Conservation (phyloP, 208 protist species). For the Leishmania guyanensis region DNA sequence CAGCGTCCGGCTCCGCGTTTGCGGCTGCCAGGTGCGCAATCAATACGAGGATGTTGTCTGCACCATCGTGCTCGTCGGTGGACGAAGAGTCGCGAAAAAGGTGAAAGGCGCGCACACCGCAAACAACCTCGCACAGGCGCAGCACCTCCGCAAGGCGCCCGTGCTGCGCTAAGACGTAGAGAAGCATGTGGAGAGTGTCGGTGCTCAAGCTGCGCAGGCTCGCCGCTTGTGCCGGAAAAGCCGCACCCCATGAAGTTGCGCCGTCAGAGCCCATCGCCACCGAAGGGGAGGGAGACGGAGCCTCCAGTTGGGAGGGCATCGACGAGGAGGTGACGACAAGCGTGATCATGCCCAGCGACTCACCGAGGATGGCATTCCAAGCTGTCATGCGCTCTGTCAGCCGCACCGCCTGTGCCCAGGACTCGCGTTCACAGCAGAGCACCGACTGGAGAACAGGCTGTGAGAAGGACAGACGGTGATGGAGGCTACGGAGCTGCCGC, state of each 20-base stretch:
- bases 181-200: constrained; percentile 26
- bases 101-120: neutral
- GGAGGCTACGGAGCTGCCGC: neutral
- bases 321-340: neutral
- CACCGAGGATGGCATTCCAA: constrained; percentile 16
- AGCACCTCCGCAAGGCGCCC: constrained; percentile 33
- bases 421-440: constrained; percentile 29
- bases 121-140: constrained; percentile 3
- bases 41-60: neutral
- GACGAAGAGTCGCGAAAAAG: neutral
- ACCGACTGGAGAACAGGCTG: constrained; percentile 3
- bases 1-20: constrained; percentile 19
- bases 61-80: neutral
- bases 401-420: constrained; percentile 19
- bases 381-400: constrained; percentile 16
- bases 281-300: neutral
- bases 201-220: constrained; percentile 4
- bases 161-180: constrained; percentile 76
- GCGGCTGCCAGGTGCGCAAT: constrained; percentile 24
- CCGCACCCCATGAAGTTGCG: neutral
- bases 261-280: neutral
- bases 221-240: neutral
- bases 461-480: constrained; percentile 8
- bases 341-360: neutral
- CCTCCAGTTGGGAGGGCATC: neutral